Evolutionary conservation across 306 rosid genomes (phyloP).

Genomic region (Cicer cuneatum): DNA sequence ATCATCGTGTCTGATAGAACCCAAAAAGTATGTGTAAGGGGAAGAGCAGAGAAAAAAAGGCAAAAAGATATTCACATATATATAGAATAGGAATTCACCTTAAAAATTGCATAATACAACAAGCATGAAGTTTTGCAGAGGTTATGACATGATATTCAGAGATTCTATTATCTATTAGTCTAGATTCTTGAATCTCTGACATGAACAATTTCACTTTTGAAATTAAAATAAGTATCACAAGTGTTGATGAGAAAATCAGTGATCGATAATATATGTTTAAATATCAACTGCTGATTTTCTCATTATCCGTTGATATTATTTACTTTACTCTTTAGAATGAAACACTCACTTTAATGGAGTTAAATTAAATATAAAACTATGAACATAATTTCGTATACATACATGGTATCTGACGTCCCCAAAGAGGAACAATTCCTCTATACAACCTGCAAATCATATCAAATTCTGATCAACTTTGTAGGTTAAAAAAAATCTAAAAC

Average conservation of each 20-base stretch:
- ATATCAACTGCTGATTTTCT: too few species aligned
- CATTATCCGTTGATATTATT: too few species aligned
- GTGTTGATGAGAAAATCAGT: too few species aligned
- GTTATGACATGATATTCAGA: not conserved
- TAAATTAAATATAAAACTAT: not conserved
- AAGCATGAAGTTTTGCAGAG: not conserved
- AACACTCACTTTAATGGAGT: too few species aligned
- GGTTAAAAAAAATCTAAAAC: not conserved
- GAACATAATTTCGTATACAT: slow-evolving; percentile 44
- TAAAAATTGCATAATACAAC: not conserved
- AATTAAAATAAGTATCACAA: too few species aligned
- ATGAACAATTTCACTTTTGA: too few species aligned
- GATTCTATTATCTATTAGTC: not conserved
- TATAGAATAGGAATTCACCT: slow-evolving; percentile 7
- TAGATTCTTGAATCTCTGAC: too few species aligned
- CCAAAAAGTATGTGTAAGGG: not conserved
- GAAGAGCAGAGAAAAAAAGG: not conserved
- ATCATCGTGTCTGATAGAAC: slow-evolving; percentile 70
- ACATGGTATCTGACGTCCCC: slow-evolving; percentile 97
- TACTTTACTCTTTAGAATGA: too few species aligned
- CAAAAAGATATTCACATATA: not conserved
- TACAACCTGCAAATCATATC: slow-evolving; percentile 60
- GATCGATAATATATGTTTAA: too few species aligned
- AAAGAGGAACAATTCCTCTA: slow-evolving; percentile 85
- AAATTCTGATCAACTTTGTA: slow-evolving; percentile 21